Conservation (phyloP, 2,329 filamentous ascomycete species). For the Ophiostoma pallidulum region DNA sequence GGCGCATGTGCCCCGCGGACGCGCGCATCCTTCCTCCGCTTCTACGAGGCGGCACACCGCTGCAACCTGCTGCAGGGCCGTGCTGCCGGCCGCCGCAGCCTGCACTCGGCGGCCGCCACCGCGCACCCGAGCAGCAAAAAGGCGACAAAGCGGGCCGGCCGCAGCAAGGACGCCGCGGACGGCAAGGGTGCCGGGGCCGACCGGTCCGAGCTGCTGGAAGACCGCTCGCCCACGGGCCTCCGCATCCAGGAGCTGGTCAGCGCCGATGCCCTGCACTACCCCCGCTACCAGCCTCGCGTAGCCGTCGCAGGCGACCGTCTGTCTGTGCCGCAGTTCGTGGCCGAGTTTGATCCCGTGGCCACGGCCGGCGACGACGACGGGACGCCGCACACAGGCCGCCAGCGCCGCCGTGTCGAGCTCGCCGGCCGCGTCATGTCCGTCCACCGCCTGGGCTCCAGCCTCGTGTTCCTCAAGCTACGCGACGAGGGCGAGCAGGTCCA, state of each 20-base stretch:
- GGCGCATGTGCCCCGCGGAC: constrained; percentile 17
- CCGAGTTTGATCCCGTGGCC: neutral
- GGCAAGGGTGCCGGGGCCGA: too few species aligned
- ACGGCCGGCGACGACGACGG: neutral
- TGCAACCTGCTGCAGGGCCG: too few species aligned
- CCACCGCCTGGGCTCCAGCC: constrained; percentile 62
- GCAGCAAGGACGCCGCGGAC: too few species aligned
- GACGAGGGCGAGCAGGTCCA: constrained; percentile 67
- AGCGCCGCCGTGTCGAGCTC: constrained; percentile 14
- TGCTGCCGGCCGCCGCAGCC: too few species aligned
- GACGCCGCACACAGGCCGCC: neutral
- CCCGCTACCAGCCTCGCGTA: constrained; percentile 32
- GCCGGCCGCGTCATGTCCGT: constrained; percentile 62
- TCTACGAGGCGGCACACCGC: constrained; percentile 30
- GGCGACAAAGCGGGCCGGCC: too few species aligned
- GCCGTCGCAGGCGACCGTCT: neutral
- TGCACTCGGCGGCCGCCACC: too few species aligned
- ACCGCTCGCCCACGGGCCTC: constrained; percentile 17
- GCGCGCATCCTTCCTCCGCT: constrained; percentile 36
- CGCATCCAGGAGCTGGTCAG: constrained; percentile 45
- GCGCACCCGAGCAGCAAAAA: too few species aligned
- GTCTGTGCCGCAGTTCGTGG: constrained; percentile 11
- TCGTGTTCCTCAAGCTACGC: constrained; percentile 75
- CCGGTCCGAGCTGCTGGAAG: too few species aligned
- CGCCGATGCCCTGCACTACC: constrained; percentile 44